Evolutionary conservation across 1,139 yeast genomes (phyloP).

Genomic region (Suhomyces maxii): DNA sequence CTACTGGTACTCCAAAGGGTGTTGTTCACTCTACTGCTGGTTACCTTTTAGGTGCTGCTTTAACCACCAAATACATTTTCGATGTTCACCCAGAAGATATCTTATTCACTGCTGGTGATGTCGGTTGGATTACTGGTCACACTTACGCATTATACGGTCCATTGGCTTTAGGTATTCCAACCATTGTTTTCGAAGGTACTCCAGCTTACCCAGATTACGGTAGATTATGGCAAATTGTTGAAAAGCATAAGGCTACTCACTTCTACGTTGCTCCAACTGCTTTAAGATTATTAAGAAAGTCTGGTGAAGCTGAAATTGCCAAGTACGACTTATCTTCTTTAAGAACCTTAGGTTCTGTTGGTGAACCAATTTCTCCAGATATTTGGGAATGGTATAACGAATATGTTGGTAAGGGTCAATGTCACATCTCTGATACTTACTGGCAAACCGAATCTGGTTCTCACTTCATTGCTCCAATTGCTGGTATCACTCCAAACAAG

Average conservation of each 20-base stretch:
- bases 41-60: constrained; percentile 88
- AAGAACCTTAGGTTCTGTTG: constrained; percentile 96
- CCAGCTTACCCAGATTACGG: constrained; percentile 98
- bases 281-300: constrained; percentile 88
- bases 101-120: constrained; percentile 96
- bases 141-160: constrained; percentile 96
- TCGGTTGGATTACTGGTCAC: constrained; percentile 99
- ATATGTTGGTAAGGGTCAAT: constrained; percentile 83
- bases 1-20: constrained; percentile 98
- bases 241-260: constrained; percentile 90
- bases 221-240: constrained; percentile 95
- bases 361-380: constrained; percentile 98
- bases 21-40: constrained; percentile 96
- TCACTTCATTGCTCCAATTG: constrained; percentile 91
- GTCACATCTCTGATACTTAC: constrained; percentile 90
- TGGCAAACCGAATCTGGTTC: constrained; percentile 99
- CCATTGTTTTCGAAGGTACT: constrained; percentile 94
- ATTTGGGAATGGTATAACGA: constrained; percentile 98
- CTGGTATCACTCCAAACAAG: constrained; percentile 92
- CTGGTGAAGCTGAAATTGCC: constrained; percentile 81
- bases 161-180: constrained; percentile 80
- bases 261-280: constrained; percentile 99
- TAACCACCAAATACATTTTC: constrained; percentile 90
- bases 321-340: constrained; percentile 87
- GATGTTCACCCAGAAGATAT: constrained; percentile 88